Percentiles rank a stretch among this genome's conserved stretches.
Evolutionary conservation across 2,329 filamentous ascomycete species (phyloP).

Genomic region (Diaporthe aspalathi): DNA sequence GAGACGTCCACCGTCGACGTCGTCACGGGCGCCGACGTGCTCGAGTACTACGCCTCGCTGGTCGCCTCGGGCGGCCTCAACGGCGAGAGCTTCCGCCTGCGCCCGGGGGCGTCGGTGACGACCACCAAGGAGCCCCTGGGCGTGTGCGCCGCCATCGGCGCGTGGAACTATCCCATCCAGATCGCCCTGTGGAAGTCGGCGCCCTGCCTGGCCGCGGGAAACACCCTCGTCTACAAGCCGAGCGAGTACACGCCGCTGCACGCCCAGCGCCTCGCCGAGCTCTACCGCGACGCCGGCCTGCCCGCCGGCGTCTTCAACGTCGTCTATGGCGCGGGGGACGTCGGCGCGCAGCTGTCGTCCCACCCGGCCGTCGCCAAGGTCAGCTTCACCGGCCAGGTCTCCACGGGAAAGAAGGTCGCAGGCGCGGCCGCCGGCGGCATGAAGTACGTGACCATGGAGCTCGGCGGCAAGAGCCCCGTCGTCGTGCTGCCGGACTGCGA

Average conservation of each 20-base stretch:
- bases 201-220: slow-evolving; percentile 85
- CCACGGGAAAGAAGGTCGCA: slow-evolving; percentile 85
- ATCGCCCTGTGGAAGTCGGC: slow-evolving; percentile 92
- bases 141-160: slow-evolving; percentile 87
- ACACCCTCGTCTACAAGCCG: slow-evolving; percentile 92
- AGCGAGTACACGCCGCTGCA: slow-evolving; percentile 91
- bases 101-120: slow-evolving; percentile 83
- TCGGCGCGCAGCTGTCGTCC: slow-evolving; percentile 79
- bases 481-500: slow-evolving; percentile 85
- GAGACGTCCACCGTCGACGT: slow-evolving; percentile 89
- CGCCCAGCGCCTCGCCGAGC: slow-evolving; percentile 77
- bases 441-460: slow-evolving; percentile 94
- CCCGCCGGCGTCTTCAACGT: slow-evolving; percentile 90
- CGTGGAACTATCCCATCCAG: slow-evolving; percentile 93
- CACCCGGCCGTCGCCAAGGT: slow-evolving; percentile 84
- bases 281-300: slow-evolving; percentile 82
- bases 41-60: slow-evolving; percentile 87
- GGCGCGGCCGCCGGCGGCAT: slow-evolving; percentile 79
- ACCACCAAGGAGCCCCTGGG: slow-evolving; percentile 85
- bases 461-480: slow-evolving; percentile 87
- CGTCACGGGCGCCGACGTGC: slow-evolving; percentile 83
- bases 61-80: slow-evolving; percentile 83
- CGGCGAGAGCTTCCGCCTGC: slow-evolving; percentile 80
- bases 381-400: slow-evolving; percentile 89
- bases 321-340: slow-evolving; percentile 81